Base-by-base conservation (phyloP, 2,329 filamentous ascomycete genomes). In the Trichoderma sp. region DNA sequence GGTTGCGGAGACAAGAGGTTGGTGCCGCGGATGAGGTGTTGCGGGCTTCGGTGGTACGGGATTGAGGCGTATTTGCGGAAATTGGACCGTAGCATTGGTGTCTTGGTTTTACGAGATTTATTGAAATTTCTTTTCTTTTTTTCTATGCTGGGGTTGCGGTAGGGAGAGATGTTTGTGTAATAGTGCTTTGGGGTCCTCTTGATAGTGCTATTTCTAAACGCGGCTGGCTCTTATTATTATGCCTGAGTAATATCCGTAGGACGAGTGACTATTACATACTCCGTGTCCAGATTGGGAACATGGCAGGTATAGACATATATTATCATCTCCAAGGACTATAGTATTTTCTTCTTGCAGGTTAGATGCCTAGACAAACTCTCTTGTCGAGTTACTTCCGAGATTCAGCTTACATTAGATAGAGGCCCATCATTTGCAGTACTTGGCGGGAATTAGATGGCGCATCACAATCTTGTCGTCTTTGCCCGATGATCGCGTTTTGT, bases 1-100 rank as follows among this genome's bases (percentile, higher is more conserved):
- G 47, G 31, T 64, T 62, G 59, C 16, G 59, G 40, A 62, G 60
- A 63, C 14, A 33, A n/a, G 43, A 61, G 40, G 43, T 43, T 62
- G 59, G 59, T 52, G 43, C 49, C 49, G 40, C 19, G 40, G 19
- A 62, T 62, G 35, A 16, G 10, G 37, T 52, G 31, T n/a, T 43
- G 19, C 40, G 59, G 3, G 47, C 43, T 10, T 61, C 19, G 29
- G 35, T 31, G n/a, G 10, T 31, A 33, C 27, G 29, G 14, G 7
- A 33, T 31, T 52, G n/a, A 35, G 33, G 33, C 33, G 33, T 7
- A 14, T 13, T 16, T 37, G 47, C 4, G 24, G 61, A 64, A 16
- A 55, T 55, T 64, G 24, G 33, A 64, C 33, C 31, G 61, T 64
- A 49, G 10, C 21, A 40, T 55, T 33, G 27, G 8, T 40, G 49